A percentile compares a stretch with the other conserved stretches of the same genome.
Evolutionary conservation across 352 stramenopile genomes (phyloP).

Genomic region (Pythium apleroticum): DNA sequence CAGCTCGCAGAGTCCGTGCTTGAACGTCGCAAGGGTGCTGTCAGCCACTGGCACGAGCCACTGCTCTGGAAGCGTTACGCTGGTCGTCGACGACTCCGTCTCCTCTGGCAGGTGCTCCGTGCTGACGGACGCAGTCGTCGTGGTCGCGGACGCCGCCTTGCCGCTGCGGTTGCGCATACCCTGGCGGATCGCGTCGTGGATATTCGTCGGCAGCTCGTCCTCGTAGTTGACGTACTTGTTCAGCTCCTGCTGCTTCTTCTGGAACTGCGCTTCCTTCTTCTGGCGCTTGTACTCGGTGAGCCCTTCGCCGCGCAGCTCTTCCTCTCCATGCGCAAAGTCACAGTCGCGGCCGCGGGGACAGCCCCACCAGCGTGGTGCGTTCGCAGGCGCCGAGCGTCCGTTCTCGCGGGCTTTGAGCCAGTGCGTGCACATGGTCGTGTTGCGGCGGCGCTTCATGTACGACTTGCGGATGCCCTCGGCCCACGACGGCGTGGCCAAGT

Average conservation of each 20-base stretch:
- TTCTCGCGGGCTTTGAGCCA: slow-evolving; percentile 66
- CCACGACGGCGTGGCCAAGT: slow-evolving; percentile 80
- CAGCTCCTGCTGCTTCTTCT: slow-evolving; percentile 63
- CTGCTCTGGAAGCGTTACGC: slow-evolving; percentile 25
- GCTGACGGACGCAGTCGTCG: not conserved
- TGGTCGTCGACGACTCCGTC: not conserved
- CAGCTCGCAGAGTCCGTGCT: slow-evolving; percentile 72
- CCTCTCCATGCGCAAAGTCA: slow-evolving; percentile 83
- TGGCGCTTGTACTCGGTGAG: slow-evolving; percentile 71
- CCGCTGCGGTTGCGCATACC: slow-evolving; percentile 56
- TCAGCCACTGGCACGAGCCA: slow-evolving; percentile 50
- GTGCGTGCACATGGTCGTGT: slow-evolving; percentile 72
- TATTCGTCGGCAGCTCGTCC: slow-evolving; percentile 55
- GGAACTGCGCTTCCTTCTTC: slow-evolving; percentile 57
- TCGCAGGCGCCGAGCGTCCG: slow-evolving; percentile 35
- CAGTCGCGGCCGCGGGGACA: slow-evolving; percentile 79
- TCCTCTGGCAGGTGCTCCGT: not conserved
- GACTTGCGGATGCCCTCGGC: slow-evolving; percentile 80
- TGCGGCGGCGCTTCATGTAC: slow-evolving; percentile 84
- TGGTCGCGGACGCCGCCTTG: slow-evolving; percentile 9
- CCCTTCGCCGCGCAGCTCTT: slow-evolving; percentile 61
- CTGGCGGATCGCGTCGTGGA: slow-evolving; percentile 67
- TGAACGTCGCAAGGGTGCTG: slow-evolving; percentile 54
- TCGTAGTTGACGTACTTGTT: slow-evolving; percentile 79
- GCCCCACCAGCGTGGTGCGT: slow-evolving; percentile 76